Percentiles rank a stretch among this genome's conserved stretches.
These are phyloP conservation scores for Cordyceps cicadae DNA, from an alignment of 2,329 filamentous ascomycete genomes.

Conservation along the genomic window DNA sequence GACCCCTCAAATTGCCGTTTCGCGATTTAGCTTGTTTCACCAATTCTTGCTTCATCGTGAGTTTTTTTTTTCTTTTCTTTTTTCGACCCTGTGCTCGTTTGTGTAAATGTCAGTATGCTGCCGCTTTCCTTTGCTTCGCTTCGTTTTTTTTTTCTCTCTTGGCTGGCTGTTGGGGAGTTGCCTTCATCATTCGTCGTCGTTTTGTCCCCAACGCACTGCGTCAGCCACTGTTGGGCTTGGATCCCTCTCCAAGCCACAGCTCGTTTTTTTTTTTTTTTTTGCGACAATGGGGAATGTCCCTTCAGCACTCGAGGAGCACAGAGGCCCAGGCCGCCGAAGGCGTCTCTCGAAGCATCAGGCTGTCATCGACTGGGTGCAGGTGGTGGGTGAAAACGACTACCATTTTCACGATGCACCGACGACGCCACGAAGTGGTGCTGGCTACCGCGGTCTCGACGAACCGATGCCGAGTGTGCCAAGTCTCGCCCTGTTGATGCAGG, in stretches of 20 bases:
- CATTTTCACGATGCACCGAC: slow-evolving; percentile 3
- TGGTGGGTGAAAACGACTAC: slow-evolving; percentile 21
- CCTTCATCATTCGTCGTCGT: background rate
- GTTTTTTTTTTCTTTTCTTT: background rate
- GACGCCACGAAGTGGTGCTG: slow-evolving; percentile 14
- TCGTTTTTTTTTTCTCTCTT: background rate
- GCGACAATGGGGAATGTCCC: slow-evolving; percentile 41
- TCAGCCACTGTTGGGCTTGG: background rate
- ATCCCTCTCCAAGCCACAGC: background rate
- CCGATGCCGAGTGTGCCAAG: slow-evolving; percentile 1
- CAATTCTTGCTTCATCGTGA: background rate
- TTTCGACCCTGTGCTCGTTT: background rate
- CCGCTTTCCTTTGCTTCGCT: background rate
- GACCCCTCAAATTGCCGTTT: slow-evolving; percentile 3
- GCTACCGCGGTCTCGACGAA: slow-evolving; percentile 12
- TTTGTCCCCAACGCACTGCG: background rate
- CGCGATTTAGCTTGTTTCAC: slow-evolving; percentile 8
- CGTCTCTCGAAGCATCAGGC: slow-evolving; percentile 45
- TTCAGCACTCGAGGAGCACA: slow-evolving; percentile 34
- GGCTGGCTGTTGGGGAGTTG: background rate
- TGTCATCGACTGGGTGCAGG: slow-evolving; percentile 30
- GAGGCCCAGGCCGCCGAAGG: slow-evolving; percentile 26
- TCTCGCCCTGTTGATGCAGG: background rate
- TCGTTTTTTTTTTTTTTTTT: no score
- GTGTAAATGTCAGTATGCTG: background rate